Evolutionary conservation across 768 basidiomycete genomes (phyloP), one percentile per base, ranked within the genome.

Genomic region (Psilocybe cyanescens): DNA sequence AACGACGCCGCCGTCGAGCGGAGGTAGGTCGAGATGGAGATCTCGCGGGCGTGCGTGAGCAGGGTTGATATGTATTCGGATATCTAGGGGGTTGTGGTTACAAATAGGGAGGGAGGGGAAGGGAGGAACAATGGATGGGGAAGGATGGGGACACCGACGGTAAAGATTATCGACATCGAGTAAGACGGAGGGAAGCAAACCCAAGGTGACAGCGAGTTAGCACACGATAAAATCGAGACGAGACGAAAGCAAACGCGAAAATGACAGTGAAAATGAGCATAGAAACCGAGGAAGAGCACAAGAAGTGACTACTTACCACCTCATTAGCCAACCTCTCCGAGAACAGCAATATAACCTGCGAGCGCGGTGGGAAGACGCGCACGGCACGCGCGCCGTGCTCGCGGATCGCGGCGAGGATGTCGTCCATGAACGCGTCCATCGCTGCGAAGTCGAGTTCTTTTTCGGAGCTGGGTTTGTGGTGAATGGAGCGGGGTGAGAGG

Each of bases 1-100:
- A 98, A 98, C 12, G 89, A 89, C 0, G 96, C 97, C 0, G 97
- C 95, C 0, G 89, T 86, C 2, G 95, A 94, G 67, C 90, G 87
- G 16, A 98, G 81, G 72, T 90, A 97, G 1, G 83, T 78, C 4
- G 85, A 86, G 30, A 83, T 84, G 9, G 86, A 87, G 16, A 96
- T 79, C 49, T 90, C 86, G 29, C 94, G 85, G 2, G 95, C 92
- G 50, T 86, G 88, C 0, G 86, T 83, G 1, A 98, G 82, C 8
- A 97, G 80, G 0, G 91, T 79, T 0, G 86, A 82, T 64, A 95
- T 87, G 65, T 99, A 98, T 74, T 97, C 95, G 4, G 88, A 88
- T 48, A 97, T 82, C 94, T 44, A 29, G 4, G 47, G 4, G 31
- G 28, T 28, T 24, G 29, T 51, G 3, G 11, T 6, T 35, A 35